Evolutionary conservation across 2,329 filamentous ascomycete species (phyloP).

Genomic region (Calycina herbarum): DNA sequence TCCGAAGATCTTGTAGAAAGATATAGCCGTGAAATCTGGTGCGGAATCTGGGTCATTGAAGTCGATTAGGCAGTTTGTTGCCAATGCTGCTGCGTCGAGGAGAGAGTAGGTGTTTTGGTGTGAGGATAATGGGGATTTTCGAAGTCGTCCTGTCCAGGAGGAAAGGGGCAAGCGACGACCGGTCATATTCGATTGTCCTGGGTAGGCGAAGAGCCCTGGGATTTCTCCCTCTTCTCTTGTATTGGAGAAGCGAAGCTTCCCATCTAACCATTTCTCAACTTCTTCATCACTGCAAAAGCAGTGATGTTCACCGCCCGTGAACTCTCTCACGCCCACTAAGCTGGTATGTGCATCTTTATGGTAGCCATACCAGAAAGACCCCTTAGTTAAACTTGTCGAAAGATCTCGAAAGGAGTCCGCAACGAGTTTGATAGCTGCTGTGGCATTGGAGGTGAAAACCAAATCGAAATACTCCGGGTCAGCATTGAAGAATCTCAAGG

Average conservation of each 20-base stretch:
- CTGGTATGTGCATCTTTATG: conserved; percentile 68
- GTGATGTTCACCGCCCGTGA: conserved; percentile 65
- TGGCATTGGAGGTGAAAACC: conserved; percentile 90
- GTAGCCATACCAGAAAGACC: conserved; percentile 81
- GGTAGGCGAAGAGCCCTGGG: conserved; percentile 69
- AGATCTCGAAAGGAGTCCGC: conserved; percentile 71
- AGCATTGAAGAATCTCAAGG: conserved; percentile 77
- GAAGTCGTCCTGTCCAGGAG: conserved; percentile 60
- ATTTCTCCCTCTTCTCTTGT: conserved; percentile 23
- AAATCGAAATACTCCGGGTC: conserved; percentile 81
- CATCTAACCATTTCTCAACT: conserved; percentile 63
- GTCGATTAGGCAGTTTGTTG: conserved; percentile 73
- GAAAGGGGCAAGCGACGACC: conserved; percentile 70
- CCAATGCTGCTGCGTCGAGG: conserved; percentile 81
- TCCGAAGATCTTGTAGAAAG: conserved; percentile 94
- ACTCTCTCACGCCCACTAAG: conserved; percentile 75
- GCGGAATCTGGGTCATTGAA: conserved; percentile 60
- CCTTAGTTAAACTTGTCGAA: conserved; percentile 58
- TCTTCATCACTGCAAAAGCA: conserved; percentile 57
- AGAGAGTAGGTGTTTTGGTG: conserved; percentile 58
- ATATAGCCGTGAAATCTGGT: conserved; percentile 83
- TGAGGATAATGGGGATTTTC: conserved; percentile 35
- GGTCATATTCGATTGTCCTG: conserved; percentile 61
- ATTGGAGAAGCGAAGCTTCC: conserved; percentile 33
- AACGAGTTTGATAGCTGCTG: conserved; percentile 85